These are phyloP conservation scores for Phytophthora pini DNA, from an alignment of 352 stramenopile species.

Conservation along the genomic window DNA sequence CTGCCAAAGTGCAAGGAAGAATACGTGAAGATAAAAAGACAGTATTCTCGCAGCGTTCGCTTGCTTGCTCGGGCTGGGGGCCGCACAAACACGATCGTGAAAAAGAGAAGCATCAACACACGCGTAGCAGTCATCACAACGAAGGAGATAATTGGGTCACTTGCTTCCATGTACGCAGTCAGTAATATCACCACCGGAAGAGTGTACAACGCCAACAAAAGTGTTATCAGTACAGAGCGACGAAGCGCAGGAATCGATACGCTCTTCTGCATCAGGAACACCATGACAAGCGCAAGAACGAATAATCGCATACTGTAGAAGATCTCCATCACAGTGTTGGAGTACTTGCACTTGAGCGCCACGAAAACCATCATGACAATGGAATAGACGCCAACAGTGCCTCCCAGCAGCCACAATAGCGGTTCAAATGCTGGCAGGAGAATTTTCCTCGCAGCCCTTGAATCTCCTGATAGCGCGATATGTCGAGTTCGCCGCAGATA, in stretches of 20 bases:
- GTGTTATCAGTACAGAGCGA: slow-evolving; percentile 37
- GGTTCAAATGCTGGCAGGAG: slow-evolving; percentile 58
- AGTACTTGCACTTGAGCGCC: slow-evolving; percentile 36
- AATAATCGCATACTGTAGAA: slow-evolving; percentile 61
- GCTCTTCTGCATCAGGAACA: slow-evolving; percentile 66
- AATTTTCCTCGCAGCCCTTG: slow-evolving; percentile 50
- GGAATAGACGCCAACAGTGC: slow-evolving; percentile 47
- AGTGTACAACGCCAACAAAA: slow-evolving; percentile 46
- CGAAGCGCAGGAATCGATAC: slow-evolving; percentile 50
- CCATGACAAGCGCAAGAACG: slow-evolving; percentile 45
- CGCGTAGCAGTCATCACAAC: slow-evolving; percentile 29
- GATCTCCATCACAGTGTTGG: slow-evolving; percentile 38
- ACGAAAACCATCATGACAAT: slow-evolving; percentile 31
- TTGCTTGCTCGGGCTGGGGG: slow-evolving; percentile 53
- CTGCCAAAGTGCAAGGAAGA: slow-evolving; percentile 46
- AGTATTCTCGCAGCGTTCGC: slow-evolving; percentile 51
- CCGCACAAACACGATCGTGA: slow-evolving; percentile 44
- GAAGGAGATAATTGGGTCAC: too few relatives aligned
- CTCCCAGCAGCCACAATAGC: slow-evolving; percentile 46
- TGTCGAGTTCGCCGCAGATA: slow-evolving; percentile 57
- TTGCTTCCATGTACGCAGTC: slow-evolving; percentile 24
- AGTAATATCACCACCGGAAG: slow-evolving; percentile 46
- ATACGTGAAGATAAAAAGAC: slow-evolving; percentile 44
- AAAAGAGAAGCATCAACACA: slow-evolving; percentile 37
- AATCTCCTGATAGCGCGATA: slow-evolving; percentile 42